Base-by-base conservation (phyloP, 2,329 filamentous ascomycete genomes). In the Neonectria coccinea region DNA sequence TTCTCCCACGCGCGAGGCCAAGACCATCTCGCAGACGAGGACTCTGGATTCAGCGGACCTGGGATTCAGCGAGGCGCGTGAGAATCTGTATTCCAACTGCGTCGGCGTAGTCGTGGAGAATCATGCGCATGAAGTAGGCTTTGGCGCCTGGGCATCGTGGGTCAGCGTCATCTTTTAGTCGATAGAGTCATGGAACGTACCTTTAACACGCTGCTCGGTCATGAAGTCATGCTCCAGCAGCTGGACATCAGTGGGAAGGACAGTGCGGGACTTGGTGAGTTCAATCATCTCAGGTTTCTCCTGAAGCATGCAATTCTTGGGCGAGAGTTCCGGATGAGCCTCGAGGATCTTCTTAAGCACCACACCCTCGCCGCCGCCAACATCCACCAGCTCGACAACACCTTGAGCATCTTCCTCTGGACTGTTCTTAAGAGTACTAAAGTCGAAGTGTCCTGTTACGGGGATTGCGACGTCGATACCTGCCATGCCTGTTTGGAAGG, bases 71-170 rank as follows among this genome's bases (percentile, higher is more conserved):
- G 0, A 78, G 64, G 3, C 66, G 66, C 20, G 57, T 64, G n/a
- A 78, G 68, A 10, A 78, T 77, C 44, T 70, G 27, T 11, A 74
- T 70, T 10, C 74, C 69, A 3, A 74, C 71, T 0, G 36, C 9
- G 41, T 78, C 75, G 25, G 73, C 57, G 53, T 76, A 78, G 63
- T 78, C 75, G 61, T 78, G 77, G 2, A 79, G 67, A 48, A 78
- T 77, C 71, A 75, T 75, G 42, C 74, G 74, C 74, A 78, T 75
- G 52, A 77, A 78, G 61, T 78, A 79, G 5, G 74, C 76, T 52
- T 73, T 74, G 22, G 77, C 77, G n/a, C 75, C 76, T 78, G n/a
- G 22, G 29, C 25, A 5, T 1, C 25, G 2, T 9, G 16, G 7
- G 25, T 67, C 5, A 68, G 55, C 4, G 14, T n/a, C 7, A 29